Base-by-base conservation (phyloP, 768 basidiomycete genomes). In the Trametes villosa region DNA sequence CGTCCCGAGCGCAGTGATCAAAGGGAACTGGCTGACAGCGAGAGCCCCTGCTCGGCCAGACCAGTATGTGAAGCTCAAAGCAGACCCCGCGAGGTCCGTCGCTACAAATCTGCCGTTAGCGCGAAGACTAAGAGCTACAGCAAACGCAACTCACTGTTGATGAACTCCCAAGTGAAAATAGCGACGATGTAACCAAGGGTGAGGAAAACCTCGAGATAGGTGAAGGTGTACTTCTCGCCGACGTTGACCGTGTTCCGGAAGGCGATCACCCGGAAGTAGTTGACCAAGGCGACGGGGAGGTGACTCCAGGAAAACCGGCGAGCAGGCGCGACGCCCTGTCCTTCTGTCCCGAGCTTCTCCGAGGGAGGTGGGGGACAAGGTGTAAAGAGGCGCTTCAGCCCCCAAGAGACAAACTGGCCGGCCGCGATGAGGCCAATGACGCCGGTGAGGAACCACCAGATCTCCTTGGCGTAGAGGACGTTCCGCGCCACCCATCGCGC, bases 1-100 rank as follows among this genome's bases (percentile, higher is more conserved):
- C 62, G 82, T 83, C 1, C 84, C 85, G 26, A 89, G 77, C 2
- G 79, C 85, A 15, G 80, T 77, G 66, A 87, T 74, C 20, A 88
- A 74, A 1, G 85, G 82, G 0, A 85, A 70, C 68, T 88, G 85
- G 38, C 75, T 74, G 8, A 71, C 69, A 0, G 79, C 83, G 24
- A 85, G 76, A 27, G 71, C 70, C 0, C 76, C 81, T 1, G 79
- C 74, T 27, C 79, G 73, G 58, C 82, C 71, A 9, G 60, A 60
- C 63, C 66, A 75, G 45, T 69, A 74, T 2, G 18, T 47, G 22
- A 65, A 33, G 40, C 69, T 62, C 13, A 68, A 62, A 20, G 68
- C 67, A 29, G 50, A 22, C 2, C 69, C 72, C 9, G 59, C 51
- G 13, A 68, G 24, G 47, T 60, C 56, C 18, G 69, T 71, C 20